These are phyloP conservation scores for Hypoxylon perforatum DNA, from an alignment of 495 filamentous ascomycete genomes.

Conservation along the genomic window DNA sequence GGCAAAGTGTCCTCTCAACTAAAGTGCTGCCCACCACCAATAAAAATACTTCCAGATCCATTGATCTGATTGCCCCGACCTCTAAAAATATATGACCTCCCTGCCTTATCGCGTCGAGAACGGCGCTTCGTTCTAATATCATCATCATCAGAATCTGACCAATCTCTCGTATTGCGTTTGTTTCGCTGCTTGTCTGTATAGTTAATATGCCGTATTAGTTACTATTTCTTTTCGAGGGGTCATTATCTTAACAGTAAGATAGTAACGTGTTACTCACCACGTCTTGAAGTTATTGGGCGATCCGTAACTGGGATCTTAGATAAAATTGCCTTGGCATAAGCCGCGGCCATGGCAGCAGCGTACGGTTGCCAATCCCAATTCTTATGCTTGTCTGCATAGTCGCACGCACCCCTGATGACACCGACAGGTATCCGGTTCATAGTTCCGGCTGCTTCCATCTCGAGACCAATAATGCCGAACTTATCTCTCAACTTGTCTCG, in stretches of 20 bases:
- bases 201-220: neutral
- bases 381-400: slow-evolving; percentile 55
- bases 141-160: slow-evolving; percentile 2
- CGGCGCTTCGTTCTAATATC: neutral
- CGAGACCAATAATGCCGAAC: slow-evolving; percentile 40
- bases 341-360: slow-evolving; percentile 53
- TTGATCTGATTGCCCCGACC: slow-evolving; percentile 16
- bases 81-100: neutral
- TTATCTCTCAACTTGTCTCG: slow-evolving; percentile 42
- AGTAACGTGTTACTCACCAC: neutral
- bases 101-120: neutral
- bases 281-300: slow-evolving; percentile 4
- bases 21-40: slow-evolving; percentile 11
- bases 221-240: too few relatives aligned
- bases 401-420: slow-evolving; percentile 54
- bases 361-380: slow-evolving; percentile 53
- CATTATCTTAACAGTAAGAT: too few relatives aligned
- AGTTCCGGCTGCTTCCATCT: slow-evolving; percentile 45
- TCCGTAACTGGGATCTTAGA: slow-evolving; percentile 22
- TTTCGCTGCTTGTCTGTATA: neutral
- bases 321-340: slow-evolving; percentile 52
- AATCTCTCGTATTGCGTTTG: neutral
- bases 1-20: neutral
- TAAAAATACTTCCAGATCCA: slow-evolving; percentile 20
- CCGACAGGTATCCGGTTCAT: slow-evolving; percentile 46